Percentiles rank a stretch among this genome's conserved stretches.
Conservation (phyloP, 441 rosid species). For the Breynia disticha region DNA sequence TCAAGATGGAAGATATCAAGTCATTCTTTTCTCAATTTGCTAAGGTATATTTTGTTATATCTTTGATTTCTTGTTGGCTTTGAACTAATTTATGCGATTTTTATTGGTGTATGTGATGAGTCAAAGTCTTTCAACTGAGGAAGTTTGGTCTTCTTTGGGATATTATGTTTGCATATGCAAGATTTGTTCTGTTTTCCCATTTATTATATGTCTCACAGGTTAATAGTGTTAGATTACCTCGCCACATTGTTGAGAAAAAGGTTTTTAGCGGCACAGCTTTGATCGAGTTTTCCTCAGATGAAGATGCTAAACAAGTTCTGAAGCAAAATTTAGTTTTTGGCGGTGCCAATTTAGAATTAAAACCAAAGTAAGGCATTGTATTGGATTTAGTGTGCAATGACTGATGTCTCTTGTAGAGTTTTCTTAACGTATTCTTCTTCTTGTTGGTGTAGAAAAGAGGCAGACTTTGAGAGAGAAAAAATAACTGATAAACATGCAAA, state of each 20-base stretch:
- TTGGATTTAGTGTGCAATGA: not conserved
- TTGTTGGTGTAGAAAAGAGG: conserved; percentile 25
- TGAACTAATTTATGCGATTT: not conserved
- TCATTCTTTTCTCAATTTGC: conserved; percentile 35
- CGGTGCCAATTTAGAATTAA: conserved; percentile 31
- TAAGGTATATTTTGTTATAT: conserved; percentile 20
- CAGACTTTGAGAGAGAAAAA: conserved; percentile 23
- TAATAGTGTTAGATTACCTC: conserved; percentile 52
- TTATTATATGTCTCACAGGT: conserved; percentile 23
- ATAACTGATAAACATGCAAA: conserved; percentile 5
- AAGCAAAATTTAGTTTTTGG: conserved; percentile 29
- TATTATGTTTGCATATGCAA: not conserved
- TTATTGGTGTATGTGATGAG: too few species aligned
- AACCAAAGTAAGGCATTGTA: conserved; percentile 30
- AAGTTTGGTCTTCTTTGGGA: not conserved
- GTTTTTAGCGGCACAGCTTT: conserved; percentile 44
- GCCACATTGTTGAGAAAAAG: conserved; percentile 33
- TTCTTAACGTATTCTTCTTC: not conserved
- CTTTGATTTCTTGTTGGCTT: not conserved
- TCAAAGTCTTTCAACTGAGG: not conserved
- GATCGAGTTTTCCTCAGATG: conserved; percentile 41
- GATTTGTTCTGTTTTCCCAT: not conserved
- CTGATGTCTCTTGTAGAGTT: conserved; percentile 1
- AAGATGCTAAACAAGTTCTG: conserved; percentile 29
- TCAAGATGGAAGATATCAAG: conserved; percentile 37